phyloP scores from a whole-genome alignment of 2,329 filamentous ascomycete genomes.

The Phoma herbarum region DNA sequence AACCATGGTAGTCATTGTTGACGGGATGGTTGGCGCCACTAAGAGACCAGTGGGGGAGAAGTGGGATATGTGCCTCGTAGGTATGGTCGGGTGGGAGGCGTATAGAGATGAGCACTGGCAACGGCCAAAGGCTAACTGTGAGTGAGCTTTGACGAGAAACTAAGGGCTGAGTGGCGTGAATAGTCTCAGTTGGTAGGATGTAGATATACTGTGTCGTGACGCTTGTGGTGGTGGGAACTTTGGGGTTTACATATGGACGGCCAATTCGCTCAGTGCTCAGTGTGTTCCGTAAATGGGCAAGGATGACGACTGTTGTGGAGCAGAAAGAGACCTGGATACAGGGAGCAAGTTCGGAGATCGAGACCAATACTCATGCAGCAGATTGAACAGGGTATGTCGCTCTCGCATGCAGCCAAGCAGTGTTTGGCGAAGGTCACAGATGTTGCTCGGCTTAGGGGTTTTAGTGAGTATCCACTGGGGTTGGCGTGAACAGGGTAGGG shows the following conservation, averaged over 20 bases:
- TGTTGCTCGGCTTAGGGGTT: slow-evolving; percentile 41
- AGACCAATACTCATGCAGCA: slow-evolving; percentile 45
- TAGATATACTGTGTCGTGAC: slow-evolving; percentile 37
- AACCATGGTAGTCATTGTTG: slow-evolving; percentile 50
- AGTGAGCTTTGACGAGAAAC: slow-evolving; percentile 2
- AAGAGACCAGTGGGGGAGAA: slow-evolving; percentile 19
- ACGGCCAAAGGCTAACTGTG: slow-evolving; percentile 34
- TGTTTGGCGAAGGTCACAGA: slow-evolving; percentile 37
- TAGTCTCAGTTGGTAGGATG: slow-evolving; percentile 42
- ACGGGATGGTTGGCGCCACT: slow-evolving; percentile 30
- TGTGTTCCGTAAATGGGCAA: slow-evolving; percentile 44
- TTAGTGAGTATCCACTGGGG: slow-evolving; percentile 43
- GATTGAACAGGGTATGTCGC: slow-evolving; percentile 42
- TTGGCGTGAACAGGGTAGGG: slow-evolving; percentile 32
- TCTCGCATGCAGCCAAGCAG: slow-evolving; percentile 47
- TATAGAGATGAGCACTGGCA: slow-evolving; percentile 30
- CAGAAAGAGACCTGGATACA: slow-evolving; percentile 40
- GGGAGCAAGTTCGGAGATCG: slow-evolving; percentile 41
- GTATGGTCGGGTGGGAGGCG: slow-evolving; percentile 29
- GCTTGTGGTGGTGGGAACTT: slow-evolving; percentile 39
- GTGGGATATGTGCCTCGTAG: slow-evolving; percentile 32
- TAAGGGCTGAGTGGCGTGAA: slow-evolving; percentile 36
- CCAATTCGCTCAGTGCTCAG: slow-evolving; percentile 35
- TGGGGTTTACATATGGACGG: slow-evolving; percentile 49
- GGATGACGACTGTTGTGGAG: slow-evolving; percentile 48